These are phyloP conservation scores for Pisolithus microcarpus DNA, from an alignment of 768 basidiomycete species.

Conservation along the genomic window DNA sequence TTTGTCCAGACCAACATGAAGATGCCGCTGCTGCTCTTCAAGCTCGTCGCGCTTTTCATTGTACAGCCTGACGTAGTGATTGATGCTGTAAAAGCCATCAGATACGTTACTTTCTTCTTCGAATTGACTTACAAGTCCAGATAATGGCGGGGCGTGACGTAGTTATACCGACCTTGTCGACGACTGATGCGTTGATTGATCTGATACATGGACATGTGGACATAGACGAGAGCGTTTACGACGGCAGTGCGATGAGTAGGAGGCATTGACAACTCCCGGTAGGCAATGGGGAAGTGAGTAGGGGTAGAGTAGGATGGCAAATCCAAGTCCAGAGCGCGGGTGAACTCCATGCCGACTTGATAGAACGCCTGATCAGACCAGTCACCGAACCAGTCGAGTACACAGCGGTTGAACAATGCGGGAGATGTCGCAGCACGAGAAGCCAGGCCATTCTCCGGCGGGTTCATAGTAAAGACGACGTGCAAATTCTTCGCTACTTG, in stretches of 20 bases:
- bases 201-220: constrained; percentile 83
- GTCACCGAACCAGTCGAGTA: constrained; percentile 98
- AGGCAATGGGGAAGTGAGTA: constrained; percentile 79
- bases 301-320: constrained; percentile 75
- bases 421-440: constrained; percentile 96
- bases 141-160: constrained; percentile 96
- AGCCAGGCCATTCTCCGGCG: constrained; percentile 90
- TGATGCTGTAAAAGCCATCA: constrained; percentile 54
- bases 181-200: constrained; percentile 87
- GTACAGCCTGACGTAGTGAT: constrained; percentile 92
- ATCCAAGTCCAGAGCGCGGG: constrained; percentile 88
- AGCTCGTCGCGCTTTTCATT: constrained; percentile 95
- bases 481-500: constrained; percentile 98
- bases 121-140: constrained; percentile 82
- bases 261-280: constrained; percentile 77
- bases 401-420: constrained; percentile 97
- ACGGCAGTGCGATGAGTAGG: constrained; percentile 86
- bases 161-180: constrained; percentile 91
- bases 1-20: constrained; percentile 97
- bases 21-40: constrained; percentile 96
- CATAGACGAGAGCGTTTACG: constrained; percentile 87
- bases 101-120: constrained; percentile 1
- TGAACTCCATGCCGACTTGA: constrained; percentile 97
- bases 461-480: constrained; percentile 99
- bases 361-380: constrained; percentile 99